Evolutionary conservation across 495 filamentous ascomycete species (phyloP).

Genomic region (Ascobolus immersus): DNA sequence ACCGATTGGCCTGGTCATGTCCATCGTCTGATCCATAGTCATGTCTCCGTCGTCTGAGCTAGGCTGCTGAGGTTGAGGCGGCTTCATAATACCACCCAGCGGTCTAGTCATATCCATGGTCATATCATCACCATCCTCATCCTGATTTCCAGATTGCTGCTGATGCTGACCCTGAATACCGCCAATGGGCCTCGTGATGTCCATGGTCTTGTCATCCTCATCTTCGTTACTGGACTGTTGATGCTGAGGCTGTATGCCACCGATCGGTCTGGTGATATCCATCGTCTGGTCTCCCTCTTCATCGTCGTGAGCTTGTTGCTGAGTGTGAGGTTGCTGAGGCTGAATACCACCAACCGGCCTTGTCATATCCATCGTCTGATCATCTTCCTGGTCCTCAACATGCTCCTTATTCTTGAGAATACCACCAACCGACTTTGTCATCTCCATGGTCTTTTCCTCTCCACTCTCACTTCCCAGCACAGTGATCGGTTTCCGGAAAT

Average conservation of each 20-base stretch:
- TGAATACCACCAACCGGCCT: constrained; percentile 59
- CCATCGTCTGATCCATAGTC: constrained; percentile 40
- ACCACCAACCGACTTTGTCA: constrained; percentile 2
- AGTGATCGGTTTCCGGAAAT: background rate
- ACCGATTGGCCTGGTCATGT: constrained; percentile 62
- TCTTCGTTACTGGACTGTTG: constrained; percentile 38
- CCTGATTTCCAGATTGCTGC: constrained; percentile 11
- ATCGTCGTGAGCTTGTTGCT: constrained; percentile 10
- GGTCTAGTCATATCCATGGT: constrained; percentile 32
- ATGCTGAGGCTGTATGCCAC: constrained; percentile 18
- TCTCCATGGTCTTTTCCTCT: constrained; percentile 8
- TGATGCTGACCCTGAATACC: constrained; percentile 24
- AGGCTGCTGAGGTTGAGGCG: constrained; percentile 12
- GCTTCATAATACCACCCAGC: constrained; percentile 28
- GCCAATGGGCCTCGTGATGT: constrained; percentile 24
- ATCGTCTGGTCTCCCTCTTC: constrained; percentile 28
- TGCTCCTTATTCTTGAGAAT: background rate
- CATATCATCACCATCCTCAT: constrained; percentile 17
- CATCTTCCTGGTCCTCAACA: constrained; percentile 21
- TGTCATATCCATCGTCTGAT: constrained; percentile 71
- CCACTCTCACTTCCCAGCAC: constrained; percentile 1
- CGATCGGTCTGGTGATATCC: constrained; percentile 34
- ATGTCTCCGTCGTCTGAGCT: constrained; percentile 31
- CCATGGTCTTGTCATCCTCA: constrained; percentile 26
- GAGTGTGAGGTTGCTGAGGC: constrained; percentile 18